Evolutionary conservation across 331 rosid genomes (phyloP).

Genomic region (Quercus lobata): DNA sequence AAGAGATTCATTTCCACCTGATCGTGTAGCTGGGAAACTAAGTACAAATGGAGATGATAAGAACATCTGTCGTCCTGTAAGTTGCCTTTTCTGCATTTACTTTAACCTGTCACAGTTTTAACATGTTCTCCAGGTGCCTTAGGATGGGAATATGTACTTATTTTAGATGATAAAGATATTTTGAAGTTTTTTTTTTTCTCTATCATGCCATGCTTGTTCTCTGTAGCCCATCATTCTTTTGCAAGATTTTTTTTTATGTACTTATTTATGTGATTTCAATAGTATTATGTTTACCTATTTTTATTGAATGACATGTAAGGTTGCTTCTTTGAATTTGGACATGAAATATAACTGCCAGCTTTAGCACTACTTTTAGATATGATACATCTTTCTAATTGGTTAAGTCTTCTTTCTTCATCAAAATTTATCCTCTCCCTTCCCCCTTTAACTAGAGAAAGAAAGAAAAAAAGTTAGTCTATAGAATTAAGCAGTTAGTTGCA

Average conservation of each 20-base stretch:
- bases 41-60: slow-evolving; percentile 61
- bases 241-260: neutral
- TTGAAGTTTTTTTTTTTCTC: neutral
- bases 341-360: neutral
- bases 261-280: neutral
- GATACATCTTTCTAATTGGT: neutral
- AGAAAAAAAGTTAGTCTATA: neutral
- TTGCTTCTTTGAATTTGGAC: neutral
- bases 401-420: neutral
- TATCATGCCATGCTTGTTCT: slow-evolving; percentile 1
- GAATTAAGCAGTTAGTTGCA: neutral
- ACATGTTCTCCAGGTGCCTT: neutral
- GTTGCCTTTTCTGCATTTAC: slow-evolving; percentile 25
- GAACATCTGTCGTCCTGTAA: slow-evolving; percentile 65
- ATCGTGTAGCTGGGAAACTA: slow-evolving; percentile 58
- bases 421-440: neutral
- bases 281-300: neutral
- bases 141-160: neutral
- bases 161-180: neutral
- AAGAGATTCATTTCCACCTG: slow-evolving; percentile 59
- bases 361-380: neutral
- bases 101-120: neutral
- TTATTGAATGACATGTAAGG: neutral
- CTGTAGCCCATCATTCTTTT: neutral
- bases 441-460: too few relatives aligned